These are phyloP conservation scores for Tieghemiomyces parasiticus DNA, from an alignment of 192 early-diverging fungal species.

Conservation along the genomic window DNA sequence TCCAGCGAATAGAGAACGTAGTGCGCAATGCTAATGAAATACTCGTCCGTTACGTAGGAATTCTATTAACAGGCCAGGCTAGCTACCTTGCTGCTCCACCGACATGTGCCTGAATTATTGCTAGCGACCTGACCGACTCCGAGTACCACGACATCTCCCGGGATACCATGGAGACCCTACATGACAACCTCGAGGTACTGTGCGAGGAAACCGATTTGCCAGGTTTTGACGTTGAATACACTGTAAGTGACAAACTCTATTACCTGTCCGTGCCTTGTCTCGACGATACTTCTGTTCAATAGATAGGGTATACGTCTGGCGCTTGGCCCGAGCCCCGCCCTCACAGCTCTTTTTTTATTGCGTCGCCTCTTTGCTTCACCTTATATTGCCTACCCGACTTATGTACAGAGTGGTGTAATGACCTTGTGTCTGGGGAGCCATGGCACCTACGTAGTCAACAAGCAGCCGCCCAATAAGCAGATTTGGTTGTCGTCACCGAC, in stretches of 20 bases:
- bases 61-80: too few relatives aligned
- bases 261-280: not conserved
- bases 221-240: slow-evolving; percentile 69
- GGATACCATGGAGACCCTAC: slow-evolving; percentile 43
- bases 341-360: not conserved
- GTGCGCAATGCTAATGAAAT: too few relatives aligned
- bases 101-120: too few relatives aligned
- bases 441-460: slow-evolving; percentile 94
- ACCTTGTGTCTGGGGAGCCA: slow-evolving; percentile 59
- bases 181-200: slow-evolving; percentile 58
- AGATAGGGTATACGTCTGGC: not conserved
- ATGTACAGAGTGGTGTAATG: slow-evolving; percentile 60
- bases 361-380: not conserved
- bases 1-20: too few relatives aligned
- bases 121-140: slow-evolving; percentile 32
- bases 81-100: too few relatives aligned
- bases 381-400: not conserved
- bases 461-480: slow-evolving; percentile 96
- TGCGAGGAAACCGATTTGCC: slow-evolving; percentile 48
- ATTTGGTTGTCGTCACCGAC: slow-evolving; percentile 92
- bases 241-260: slow-evolving; percentile 30
- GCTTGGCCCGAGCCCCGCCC: not conserved
- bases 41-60: too few relatives aligned
- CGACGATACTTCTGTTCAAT: not conserved
- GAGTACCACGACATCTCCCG: slow-evolving; percentile 47